Conservation (phyloP, 768 basidiomycete species). For the Trametes punicea region DNA sequence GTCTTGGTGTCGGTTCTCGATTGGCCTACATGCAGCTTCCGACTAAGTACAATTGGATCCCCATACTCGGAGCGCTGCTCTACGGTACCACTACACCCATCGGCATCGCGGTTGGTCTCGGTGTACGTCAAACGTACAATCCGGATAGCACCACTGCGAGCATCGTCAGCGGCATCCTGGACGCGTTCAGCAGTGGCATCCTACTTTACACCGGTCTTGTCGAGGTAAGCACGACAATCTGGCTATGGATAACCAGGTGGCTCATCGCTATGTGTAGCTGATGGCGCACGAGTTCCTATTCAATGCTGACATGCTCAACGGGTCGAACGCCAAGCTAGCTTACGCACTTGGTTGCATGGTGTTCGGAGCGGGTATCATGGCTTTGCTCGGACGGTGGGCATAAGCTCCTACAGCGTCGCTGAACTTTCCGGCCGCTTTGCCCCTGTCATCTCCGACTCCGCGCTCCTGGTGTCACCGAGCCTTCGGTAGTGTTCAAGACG, state of each 20-base stretch:
- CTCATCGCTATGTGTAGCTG: slow-evolving; percentile 42
- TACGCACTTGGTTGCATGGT: slow-evolving; percentile 79
- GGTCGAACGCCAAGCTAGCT: slow-evolving; percentile 56
- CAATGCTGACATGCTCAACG: slow-evolving; percentile 79
- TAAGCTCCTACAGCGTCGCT: too few relatives aligned
- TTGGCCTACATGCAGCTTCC: slow-evolving; percentile 73
- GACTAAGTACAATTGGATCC: slow-evolving; percentile 49
- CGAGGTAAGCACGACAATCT: slow-evolving; percentile 52
- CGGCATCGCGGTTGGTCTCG: slow-evolving; percentile 80
- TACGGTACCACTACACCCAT: slow-evolving; percentile 83
- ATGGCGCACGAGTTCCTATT: slow-evolving; percentile 95
- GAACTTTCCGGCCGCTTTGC: not conserved
- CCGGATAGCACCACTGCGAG: slow-evolving; percentile 70
- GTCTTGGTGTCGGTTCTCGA: slow-evolving; percentile 88
- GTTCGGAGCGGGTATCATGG: slow-evolving; percentile 86
- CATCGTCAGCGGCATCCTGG: slow-evolving; percentile 82
- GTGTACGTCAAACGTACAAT: slow-evolving; percentile 75
- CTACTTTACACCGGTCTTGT: slow-evolving; percentile 85
- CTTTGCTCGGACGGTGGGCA: slow-evolving; percentile 87
- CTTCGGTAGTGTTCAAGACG: too few relatives aligned
- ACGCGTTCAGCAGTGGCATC: slow-evolving; percentile 84
- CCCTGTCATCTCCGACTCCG: not conserved
- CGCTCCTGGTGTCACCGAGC: too few relatives aligned
- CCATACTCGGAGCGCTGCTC: slow-evolving; percentile 54
- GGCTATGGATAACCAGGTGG: not conserved